Evolutionary conservation across 176 grass and related monocot genomes (phyloP), one percentile per base, ranked within the genome.

Genomic region (Triticum turgidum): DNA sequence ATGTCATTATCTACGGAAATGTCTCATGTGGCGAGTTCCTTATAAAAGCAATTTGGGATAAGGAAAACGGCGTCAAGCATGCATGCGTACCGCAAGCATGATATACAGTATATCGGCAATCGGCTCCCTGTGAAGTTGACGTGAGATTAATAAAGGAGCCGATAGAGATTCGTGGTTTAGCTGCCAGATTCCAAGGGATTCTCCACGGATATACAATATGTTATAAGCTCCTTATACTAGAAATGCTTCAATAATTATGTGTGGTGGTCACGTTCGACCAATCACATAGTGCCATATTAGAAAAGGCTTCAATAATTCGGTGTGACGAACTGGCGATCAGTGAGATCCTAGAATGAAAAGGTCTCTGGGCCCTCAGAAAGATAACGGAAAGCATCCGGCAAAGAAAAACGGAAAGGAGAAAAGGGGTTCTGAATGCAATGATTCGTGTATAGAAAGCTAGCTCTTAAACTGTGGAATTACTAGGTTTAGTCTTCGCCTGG

Each of bases 101-200:
- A 67, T 80, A 65, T 9, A 63, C 27, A 65, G 10, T 30, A 27
- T 17, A 29, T 54, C 51, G 51, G 51, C 51, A 54, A 54, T 14
- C 56, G 33, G 41, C 14, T 70, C 22, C 35, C 35, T 10, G 30
- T 18, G 68, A 84, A 75, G 89, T 87, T 84, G 85, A 87, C 80
- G 61, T 67, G 67, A 90, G 67, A 87, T 84, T 86, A 73, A 59
- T 47, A 61, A 65, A 83, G 2, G 72, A 86, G 9, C n/a, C 12
- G 58, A 45, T 38, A 34, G 61, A 85, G 62, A 85, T 37, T 65
- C 61, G 21, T 25, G 14, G 27, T 47, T 34, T 76, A 44, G 38
- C 17, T 52, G 14, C 54, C 24, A 10, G 59, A 45, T 63, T 13
- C 49, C 66, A 18, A 35, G 6, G 13, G 61, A 24, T 68, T 85